These are phyloP conservation scores for Colletotrichum eremochloae DNA, from an alignment of 2,329 filamentous ascomycete species.

Conservation along the genomic window DNA sequence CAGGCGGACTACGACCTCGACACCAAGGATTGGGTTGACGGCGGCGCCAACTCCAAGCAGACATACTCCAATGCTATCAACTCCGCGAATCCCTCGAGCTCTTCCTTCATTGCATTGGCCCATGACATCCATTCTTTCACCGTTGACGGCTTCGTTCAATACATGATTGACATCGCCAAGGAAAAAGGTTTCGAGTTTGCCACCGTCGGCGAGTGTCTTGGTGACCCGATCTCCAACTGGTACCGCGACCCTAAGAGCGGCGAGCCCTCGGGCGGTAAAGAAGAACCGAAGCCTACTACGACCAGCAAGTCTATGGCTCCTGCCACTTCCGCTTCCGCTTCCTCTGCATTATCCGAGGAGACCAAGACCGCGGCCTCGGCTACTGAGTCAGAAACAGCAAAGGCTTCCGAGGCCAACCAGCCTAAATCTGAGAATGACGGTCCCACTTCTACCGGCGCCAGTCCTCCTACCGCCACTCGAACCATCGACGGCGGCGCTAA, in stretches of 20 bases:
- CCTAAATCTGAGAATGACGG: constrained; percentile 6
- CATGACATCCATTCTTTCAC: constrained; percentile 63
- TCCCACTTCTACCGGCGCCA: constrained; percentile 21
- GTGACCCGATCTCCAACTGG: constrained; percentile 60
- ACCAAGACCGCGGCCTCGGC: neutral
- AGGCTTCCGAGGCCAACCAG: constrained; percentile 7
- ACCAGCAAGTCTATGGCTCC: constrained; percentile 11
- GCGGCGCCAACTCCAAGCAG: constrained; percentile 46
- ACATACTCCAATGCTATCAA: constrained; percentile 49
- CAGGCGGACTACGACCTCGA: constrained; percentile 50
- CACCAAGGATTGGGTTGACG: constrained; percentile 50
- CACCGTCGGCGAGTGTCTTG: constrained; percentile 62
- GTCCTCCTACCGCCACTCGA: constrained; percentile 15
- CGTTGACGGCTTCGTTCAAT: constrained; percentile 58
- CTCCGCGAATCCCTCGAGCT: constrained; percentile 36
- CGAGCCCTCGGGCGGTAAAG: constrained; percentile 27
- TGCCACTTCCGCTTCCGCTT: constrained; percentile 1
- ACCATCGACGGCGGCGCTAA: constrained; percentile 32
- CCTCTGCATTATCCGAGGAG: neutral
- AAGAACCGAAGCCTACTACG: constrained; percentile 33
- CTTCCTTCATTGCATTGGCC: constrained; percentile 50
- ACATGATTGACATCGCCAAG: constrained; percentile 57
- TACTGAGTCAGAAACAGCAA: constrained; percentile 1
- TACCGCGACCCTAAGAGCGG: constrained; percentile 55
- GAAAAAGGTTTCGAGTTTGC: constrained; percentile 57